Evolutionary conservation across 495 filamentous ascomycete species (phyloP), one percentile per base, ranked within the genome.

Genomic region (Amniculicola lignicola): DNA sequence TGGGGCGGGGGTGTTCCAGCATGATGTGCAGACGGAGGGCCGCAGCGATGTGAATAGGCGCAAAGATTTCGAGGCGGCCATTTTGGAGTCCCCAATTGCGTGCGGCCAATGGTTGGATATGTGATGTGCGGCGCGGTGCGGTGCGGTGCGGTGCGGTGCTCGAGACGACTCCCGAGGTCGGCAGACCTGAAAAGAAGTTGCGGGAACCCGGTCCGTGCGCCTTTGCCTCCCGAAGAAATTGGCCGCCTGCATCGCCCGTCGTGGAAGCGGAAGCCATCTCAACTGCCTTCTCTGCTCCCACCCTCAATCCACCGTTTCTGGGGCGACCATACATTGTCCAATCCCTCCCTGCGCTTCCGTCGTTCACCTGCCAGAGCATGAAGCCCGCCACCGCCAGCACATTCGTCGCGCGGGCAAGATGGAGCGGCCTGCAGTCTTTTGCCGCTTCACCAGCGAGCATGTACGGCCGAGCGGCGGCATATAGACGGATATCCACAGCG

Each of bases 401-500:
- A 28, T 41, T 67, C 42, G 54, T 64, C 27, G 50, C 46, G 18
- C 55, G 59, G 58, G 64, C 62, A 58, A 56, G 66, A 66, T 59
- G 54, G 57, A 42, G 52, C 29, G 38, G 24, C 22, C 28, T 19
- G 23, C 60, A 54, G 16, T 46, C 59, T 27, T 56, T 58, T 25
- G 35, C 51, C 53, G 37, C 58, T 21, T 46, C 52, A 9, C 53
- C 56, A 59, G 58, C 57, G 71, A 63, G 71, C 72, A 51, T 58
- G 15, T 46, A 73, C 66, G 75, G 78, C 59, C 75, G 75, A 57
- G 74, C 78, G 37, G 77, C 77, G 28, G 74, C 79, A 22, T 84
- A 82, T 53, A 76, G 80, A 70, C 77, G 82, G 67, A 77, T 85
- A 76, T 61, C 64, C 42, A 62, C 52, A 49, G 40, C 54, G 56